phyloP scores from a whole-genome alignment of 306 rosid genomes.

The Fagus sylvatica region DNA sequence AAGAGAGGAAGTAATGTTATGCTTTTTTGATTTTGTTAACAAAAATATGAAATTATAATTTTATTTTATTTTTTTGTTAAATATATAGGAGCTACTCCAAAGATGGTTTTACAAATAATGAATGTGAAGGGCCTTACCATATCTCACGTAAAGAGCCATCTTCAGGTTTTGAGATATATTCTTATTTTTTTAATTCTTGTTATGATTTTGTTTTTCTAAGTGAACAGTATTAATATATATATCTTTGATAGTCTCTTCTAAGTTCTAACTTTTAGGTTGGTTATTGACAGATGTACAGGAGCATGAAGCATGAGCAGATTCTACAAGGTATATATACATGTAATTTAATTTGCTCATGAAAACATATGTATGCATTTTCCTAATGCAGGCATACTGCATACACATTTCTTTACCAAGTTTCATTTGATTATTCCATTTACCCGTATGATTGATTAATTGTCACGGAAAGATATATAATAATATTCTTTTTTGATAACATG shows the following conservation, averaged over 20 bases:
- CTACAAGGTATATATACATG: constrained; percentile 52
- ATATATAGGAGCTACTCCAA: constrained; percentile 82
- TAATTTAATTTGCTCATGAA: constrained; percentile 14
- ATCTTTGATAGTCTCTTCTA: background rate
- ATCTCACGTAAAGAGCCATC: constrained; percentile 94
- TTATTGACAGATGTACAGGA: constrained; percentile 81
- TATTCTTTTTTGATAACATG: too few species aligned
- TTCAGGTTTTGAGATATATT: constrained; percentile 56
- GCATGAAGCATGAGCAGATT: constrained; percentile 65
- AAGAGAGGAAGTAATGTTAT: background rate
- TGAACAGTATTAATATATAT: background rate
- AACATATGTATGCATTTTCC: constrained; percentile 2
- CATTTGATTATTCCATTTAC: background rate
- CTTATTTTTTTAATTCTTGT: background rate
- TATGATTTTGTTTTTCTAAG: background rate
- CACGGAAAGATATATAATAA: too few species aligned
- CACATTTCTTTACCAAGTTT: background rate
- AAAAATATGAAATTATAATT: background rate
- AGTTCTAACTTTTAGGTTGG: constrained; percentile 31
- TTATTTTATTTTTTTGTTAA: background rate
- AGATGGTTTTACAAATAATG: constrained; percentile 72
- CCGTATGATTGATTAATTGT: too few species aligned
- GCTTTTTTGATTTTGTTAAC: background rate
- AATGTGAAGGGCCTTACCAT: constrained; percentile 70
- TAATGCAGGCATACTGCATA: constrained; percentile 24